These are phyloP conservation scores for Didymella glomerata DNA, from an alignment of 2,329 filamentous ascomycete species.

Conservation along the genomic window DNA sequence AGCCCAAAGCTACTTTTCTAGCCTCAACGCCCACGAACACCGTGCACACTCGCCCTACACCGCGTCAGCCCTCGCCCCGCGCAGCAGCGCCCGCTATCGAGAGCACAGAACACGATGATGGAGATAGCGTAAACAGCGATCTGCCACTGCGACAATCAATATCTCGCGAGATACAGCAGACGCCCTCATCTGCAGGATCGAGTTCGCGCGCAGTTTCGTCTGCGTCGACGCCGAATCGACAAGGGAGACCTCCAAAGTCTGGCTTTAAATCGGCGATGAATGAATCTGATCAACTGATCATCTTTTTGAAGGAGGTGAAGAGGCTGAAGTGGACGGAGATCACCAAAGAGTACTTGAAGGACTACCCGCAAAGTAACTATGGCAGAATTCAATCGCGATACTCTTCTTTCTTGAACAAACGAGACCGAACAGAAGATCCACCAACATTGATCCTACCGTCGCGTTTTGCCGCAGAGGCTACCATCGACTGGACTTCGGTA, in stretches of 20 bases:
- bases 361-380: slow-evolving; percentile 46
- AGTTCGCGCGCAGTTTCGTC: neutral
- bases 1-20: neutral
- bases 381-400: slow-evolving; percentile 40
- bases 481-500: slow-evolving; percentile 34
- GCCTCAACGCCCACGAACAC: neutral
- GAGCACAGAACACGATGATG: neutral
- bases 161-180: neutral
- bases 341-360: slow-evolving; percentile 29
- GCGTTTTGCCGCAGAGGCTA: slow-evolving; percentile 38
- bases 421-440: slow-evolving; percentile 38
- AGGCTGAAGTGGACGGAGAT: slow-evolving; percentile 50
- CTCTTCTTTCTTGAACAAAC: slow-evolving; percentile 37
- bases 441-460: slow-evolving; percentile 31
- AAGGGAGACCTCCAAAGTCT: neutral
- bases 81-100: neutral
- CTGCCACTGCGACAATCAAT: neutral
- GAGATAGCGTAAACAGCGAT: neutral
- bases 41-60: neutral
- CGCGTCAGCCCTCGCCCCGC: neutral
- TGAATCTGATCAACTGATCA: slow-evolving; percentile 42
- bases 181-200: neutral
- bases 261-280: slow-evolving; percentile 24
- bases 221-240: neutral
- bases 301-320: slow-evolving; percentile 54